phyloP scores from a whole-genome alignment of 805 yeast genomes.

The Metschnikowia lachancei region DNA sequence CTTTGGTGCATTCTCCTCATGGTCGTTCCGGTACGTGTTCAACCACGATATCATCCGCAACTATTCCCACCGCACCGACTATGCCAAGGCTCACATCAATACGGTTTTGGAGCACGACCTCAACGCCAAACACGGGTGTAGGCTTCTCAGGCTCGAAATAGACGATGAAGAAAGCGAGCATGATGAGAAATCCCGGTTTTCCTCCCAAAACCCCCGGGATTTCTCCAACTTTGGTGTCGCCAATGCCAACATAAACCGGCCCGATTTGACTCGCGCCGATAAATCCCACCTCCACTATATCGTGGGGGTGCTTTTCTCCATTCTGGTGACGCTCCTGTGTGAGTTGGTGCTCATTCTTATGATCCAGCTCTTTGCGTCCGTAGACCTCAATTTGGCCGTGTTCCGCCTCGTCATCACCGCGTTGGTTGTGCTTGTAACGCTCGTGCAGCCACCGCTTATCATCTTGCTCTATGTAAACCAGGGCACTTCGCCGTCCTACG shows the following conservation, averaged over 20 bases:
- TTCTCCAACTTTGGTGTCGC: neutral
- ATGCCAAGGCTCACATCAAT: conserved; percentile 28
- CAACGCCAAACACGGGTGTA: conserved; percentile 17
- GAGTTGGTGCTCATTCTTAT: conserved; percentile 34
- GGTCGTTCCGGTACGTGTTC: conserved; percentile 25
- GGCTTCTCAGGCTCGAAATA: conserved; percentile 21
- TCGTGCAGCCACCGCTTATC: conserved; percentile 44
- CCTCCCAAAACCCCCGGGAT: neutral
- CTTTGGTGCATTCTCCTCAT: conserved; percentile 14
- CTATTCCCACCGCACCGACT: conserved; percentile 20
- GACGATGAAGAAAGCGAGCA: conserved; percentile 14
- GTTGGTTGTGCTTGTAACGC: conserved; percentile 38
- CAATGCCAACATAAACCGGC: neutral
- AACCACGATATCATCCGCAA: conserved; percentile 27
- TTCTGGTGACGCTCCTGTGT: conserved; percentile 30
- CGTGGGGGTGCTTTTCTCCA: conserved; percentile 30
- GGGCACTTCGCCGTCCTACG: conserved; percentile 22
- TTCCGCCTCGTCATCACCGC: conserved; percentile 41
- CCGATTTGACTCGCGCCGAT: neutral
- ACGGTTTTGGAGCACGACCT: conserved; percentile 18
- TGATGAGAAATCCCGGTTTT: neutral
- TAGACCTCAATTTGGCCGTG: conserved; percentile 25
- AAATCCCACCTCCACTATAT: conserved; percentile 7
- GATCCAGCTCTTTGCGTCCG: conserved; percentile 32
- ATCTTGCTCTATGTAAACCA: conserved; percentile 32